phyloP scores from a whole-genome alignment of 208 protist genomes.

The Trypanosomatidae sp. region DNA sequence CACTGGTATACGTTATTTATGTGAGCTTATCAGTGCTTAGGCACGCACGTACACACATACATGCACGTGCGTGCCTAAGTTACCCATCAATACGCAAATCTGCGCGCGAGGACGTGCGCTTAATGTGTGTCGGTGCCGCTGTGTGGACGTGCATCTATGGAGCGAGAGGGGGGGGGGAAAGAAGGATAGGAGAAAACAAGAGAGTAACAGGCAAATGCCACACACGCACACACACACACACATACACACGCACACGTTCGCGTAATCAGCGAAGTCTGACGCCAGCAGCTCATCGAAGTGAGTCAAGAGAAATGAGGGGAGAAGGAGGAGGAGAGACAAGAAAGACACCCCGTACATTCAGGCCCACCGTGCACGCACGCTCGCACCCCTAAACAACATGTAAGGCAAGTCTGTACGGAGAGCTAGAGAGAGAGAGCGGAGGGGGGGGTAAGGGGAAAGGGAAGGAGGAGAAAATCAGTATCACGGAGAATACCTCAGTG shows the following conservation, averaged over 20 bases:
- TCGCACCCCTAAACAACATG: neutral
- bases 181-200: neutral
- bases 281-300: neutral
- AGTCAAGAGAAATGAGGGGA: neutral
- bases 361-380: neutral
- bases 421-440: too few relatives aligned
- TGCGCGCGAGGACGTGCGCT: neutral
- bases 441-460: neutral
- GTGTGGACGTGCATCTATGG: slow-evolving; percentile 1
- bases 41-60: neutral
- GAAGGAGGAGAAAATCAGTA: too few relatives aligned
- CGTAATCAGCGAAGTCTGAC: neutral
- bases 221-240: slow-evolving; percentile 7
- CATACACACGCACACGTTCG: neutral
- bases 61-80: neutral
- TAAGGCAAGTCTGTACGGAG: neutral
- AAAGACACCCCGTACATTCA: neutral
- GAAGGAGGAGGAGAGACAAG: neutral
- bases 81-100: neutral
- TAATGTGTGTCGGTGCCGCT: neutral
- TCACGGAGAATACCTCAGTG: too few relatives aligned
- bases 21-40: neutral
- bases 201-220: too few relatives aligned
- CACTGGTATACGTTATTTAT: too few relatives aligned
- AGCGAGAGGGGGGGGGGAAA: neutral